Evolutionary conservation across 257 asterid species (phyloP).

Genomic region (Lavandula angustifolia): DNA sequence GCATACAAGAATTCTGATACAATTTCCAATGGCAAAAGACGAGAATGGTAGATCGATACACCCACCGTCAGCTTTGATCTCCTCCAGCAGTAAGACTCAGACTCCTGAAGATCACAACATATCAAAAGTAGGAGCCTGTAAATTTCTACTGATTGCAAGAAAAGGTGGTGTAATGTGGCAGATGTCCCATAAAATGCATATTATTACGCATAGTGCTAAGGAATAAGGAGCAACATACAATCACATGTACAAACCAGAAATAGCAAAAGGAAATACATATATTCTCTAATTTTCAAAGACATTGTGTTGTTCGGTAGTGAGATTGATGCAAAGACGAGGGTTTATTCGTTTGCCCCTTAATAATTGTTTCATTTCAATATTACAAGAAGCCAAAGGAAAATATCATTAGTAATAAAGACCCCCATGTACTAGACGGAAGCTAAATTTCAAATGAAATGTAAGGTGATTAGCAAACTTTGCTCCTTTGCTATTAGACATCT

Average conservation of each 20-base stretch:
- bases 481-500: slow-evolving; percentile 4
- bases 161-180: neutral
- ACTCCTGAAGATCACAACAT: slow-evolving; percentile 44
- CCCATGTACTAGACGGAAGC: slow-evolving; percentile 1
- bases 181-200: neutral
- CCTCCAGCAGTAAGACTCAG: slow-evolving; percentile 47
- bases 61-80: slow-evolving; percentile 38
- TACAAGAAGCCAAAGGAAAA: neutral
- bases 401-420: neutral
- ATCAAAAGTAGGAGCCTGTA: slow-evolving; percentile 8
- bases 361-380: neutral
- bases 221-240: neutral
- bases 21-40: slow-evolving; percentile 22
- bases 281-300: no score
- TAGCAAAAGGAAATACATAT: neutral
- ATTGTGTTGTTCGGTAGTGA: neutral
- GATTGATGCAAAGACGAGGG: neutral
- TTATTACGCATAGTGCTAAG: neutral
- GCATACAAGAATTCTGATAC: slow-evolving; percentile 13
- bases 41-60: slow-evolving; percentile 9
- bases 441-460: neutral
- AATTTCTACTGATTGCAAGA: neutral
- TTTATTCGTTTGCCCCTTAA: no score
- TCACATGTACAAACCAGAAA: neutral
- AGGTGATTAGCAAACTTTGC: neutral